phyloP scores from a whole-genome alignment of 768 basidiomycete species.

The Boletus eberwhitei region DNA sequence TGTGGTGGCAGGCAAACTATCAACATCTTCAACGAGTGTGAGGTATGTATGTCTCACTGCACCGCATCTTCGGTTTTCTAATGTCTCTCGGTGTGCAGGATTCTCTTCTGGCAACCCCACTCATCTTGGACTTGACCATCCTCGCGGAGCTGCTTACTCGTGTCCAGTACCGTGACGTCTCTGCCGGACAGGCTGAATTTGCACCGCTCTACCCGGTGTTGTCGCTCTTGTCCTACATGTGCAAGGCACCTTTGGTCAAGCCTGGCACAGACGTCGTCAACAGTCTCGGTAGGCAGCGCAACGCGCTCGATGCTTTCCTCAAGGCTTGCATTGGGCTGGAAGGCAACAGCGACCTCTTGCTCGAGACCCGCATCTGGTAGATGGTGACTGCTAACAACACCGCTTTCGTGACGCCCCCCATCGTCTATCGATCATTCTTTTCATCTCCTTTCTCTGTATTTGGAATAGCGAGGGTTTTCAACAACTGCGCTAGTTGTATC shows the following conservation, averaged over 20 bases:
- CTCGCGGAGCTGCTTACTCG: constrained; percentile 93
- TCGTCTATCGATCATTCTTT: neutral
- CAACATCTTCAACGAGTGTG: constrained; percentile 98
- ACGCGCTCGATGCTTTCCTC: constrained; percentile 89
- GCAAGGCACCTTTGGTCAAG: constrained; percentile 97
- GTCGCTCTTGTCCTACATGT: constrained; percentile 93
- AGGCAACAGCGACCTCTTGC: constrained; percentile 75
- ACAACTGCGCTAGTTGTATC: constrained; percentile 10
- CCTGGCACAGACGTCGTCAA: constrained; percentile 93
- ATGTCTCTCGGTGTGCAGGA: constrained; percentile 47
- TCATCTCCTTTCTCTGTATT: neutral
- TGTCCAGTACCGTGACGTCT: constrained; percentile 74
- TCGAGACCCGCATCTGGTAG: constrained; percentile 89
- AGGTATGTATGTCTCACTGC: constrained; percentile 44
- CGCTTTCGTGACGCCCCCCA: too few species aligned
- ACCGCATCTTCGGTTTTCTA: neutral
- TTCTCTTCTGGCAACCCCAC: constrained; percentile 90
- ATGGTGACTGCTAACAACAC: constrained; percentile 2
- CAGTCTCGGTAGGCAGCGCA: constrained; percentile 90
- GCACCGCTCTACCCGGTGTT: constrained; percentile 86
- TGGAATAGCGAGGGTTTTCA: constrained; percentile 16
- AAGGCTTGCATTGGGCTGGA: constrained; percentile 93
- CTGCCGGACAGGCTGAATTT: constrained; percentile 54
- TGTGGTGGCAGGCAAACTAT: constrained; percentile 93
- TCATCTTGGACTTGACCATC: constrained; percentile 92